These are phyloP conservation scores for Hirschfeldia incana DNA, from an alignment of 345 rosid species.

Conservation along the genomic window DNA sequence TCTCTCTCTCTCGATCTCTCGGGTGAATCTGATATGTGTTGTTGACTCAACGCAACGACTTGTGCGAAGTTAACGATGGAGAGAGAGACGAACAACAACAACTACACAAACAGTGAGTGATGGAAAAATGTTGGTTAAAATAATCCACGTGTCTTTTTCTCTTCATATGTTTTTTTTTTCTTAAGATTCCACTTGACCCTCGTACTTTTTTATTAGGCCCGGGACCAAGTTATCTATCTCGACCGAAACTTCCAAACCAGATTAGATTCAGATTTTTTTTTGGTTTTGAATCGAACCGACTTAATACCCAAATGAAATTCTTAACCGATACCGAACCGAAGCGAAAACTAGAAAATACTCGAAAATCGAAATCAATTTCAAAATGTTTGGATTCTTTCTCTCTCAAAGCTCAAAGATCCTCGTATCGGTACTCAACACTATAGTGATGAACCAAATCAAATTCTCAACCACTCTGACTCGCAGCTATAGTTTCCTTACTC, in stretches of 20 bases:
- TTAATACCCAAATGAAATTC: too few relatives aligned
- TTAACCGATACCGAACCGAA: too few relatives aligned
- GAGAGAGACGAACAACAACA: background rate
- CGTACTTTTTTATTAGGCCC: background rate
- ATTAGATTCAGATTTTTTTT: too few relatives aligned
- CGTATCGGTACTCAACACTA: constrained; percentile 22
- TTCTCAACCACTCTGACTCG: background rate
- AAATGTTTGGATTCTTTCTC: too few relatives aligned
- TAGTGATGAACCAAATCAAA: constrained; percentile 9
- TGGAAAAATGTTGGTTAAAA: background rate
- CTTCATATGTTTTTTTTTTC: background rate
- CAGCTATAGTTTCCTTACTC: background rate
- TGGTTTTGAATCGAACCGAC: too few relatives aligned
- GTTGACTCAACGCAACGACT: constrained; percentile 3
- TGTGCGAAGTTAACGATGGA: constrained; percentile 34
- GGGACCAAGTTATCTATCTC: background rate
- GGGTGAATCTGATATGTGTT: constrained; percentile 22
- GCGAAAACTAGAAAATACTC: too few relatives aligned
- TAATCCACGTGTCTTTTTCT: constrained; percentile 22
- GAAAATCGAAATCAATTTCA: too few relatives aligned
- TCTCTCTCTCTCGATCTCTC: background rate
- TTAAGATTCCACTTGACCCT: background rate
- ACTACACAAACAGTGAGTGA: background rate
- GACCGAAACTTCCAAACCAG: too few relatives aligned
- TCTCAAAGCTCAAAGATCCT: background rate